Base-by-base conservation (phyloP, 208 protist genomes). In the Acanthamoeba culbertsoni region DNA sequence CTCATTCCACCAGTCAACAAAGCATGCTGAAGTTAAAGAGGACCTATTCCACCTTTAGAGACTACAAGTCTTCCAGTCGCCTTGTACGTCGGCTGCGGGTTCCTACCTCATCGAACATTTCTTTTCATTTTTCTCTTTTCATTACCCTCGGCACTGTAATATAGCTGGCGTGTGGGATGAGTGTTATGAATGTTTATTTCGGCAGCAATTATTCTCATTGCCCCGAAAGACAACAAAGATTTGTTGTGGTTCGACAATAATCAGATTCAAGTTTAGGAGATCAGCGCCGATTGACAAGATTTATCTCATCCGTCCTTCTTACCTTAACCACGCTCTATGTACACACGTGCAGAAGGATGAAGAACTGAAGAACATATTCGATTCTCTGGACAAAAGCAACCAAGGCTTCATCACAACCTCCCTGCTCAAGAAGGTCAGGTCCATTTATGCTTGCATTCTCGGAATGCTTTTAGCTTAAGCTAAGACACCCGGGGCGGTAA, bases 341-440 rank as follows among this genome's bases (percentile, higher is more conserved):
- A n/a, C n/a, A n/a, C n/a, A n/a, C n/a, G n/a, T 77, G 37, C 68
- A 88, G 79, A 88, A 88, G 35, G 79, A 88, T 88, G 79, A 88
- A 46, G 79, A 88, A 46, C 79, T 88, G 16, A 88, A 57, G 48
- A 65, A 31, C 79, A 88, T 88, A 26, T 88, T 88, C 48, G 53
- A 88, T 31, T 65, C 53, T 23, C 26, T 88, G 45, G 79, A 88
- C 33, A 88, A 88, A n/a, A 88, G 51, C 53, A 88, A 88, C 79
- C 79, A 88, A 46, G 79, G 79, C 40, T 88, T 88, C 79, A 53
- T 88, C 79, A 88, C 79, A 40, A 43, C 79, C 48, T 14, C 42
- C 79, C 53, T 63, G 1, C 53, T 88, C 35, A 88, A 88, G 53
- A 5, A 37, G 53, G 79, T 88, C 33, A 40, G 23, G 18, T 28